Evolutionary conservation across 805 yeast species (phyloP), one percentile per base, ranked within the genome.

Genomic region (Ogataea naganishii): DNA sequence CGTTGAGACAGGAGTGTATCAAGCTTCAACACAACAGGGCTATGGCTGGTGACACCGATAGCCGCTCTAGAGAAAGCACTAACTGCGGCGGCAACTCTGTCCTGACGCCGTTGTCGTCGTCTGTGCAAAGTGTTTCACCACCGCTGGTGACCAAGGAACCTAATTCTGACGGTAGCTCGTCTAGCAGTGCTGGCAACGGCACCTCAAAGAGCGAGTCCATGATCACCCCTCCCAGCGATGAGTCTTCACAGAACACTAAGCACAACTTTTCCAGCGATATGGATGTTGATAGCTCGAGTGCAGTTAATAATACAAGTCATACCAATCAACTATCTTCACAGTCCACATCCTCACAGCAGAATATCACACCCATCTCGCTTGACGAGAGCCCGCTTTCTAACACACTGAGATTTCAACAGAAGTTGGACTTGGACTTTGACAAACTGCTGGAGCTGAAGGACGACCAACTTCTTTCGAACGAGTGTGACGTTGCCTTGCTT

Each of bases 1-100:
- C 38, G 3, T 16, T 42, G n/a, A 39, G 61, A 26, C 49, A 54
- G 37, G 54, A 50, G 23, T 47, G 49, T 9, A 34, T 34, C 18
- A 35, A 33, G 18, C 23, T 51, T 18, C 58, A 53, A 29, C 25
- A 20, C 14, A 37, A 31, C 11, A 26, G 32, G 23, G n/a, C 28
- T 10, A 17, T 20, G 27, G 29, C 29, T 18, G 31, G 22, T 18
- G 14, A 20, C 14, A 31, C 32, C 12, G 31, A 39, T 22, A 12
- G 30, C 18, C n/a, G 18, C 20, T 17, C 22, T 17, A 12, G 23
- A n/a, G 39, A 36, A 12, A 40, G 35, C 21, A 37, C 34, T 19
- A 27, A 39, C 4, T 19, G 30, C 6, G 18, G 35, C 17, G 37
- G 43, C 12, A 46, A 44, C 20, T 26, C 39, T 9, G n/a, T 44